phyloP scores from a whole-genome alignment of 345 rosid species.

The Dovyalis caffra region DNA sequence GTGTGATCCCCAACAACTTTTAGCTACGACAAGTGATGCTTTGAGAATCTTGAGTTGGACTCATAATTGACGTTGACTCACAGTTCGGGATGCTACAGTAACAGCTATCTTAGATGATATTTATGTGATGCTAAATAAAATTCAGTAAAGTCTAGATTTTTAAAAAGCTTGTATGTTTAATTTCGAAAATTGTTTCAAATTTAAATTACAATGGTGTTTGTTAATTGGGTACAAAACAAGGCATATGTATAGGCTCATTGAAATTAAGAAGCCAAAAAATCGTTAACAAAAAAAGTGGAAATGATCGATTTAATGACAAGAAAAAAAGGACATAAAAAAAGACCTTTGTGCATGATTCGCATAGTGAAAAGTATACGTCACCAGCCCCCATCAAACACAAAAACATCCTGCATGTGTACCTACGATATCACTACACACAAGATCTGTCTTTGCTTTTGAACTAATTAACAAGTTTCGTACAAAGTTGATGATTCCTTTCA shows the following conservation, averaged over 20 bases:
- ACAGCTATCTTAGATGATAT: neutral
- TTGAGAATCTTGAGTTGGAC: neutral
- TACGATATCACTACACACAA: neutral
- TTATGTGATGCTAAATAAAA: no score
- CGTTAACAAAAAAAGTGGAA: no score
- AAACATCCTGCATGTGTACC: neutral
- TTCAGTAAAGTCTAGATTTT: no score
- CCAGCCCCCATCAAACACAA: neutral
- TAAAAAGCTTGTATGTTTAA: no score
- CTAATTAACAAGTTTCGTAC: neutral
- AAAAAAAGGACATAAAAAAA: no score
- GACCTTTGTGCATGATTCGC: neutral
- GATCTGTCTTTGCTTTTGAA: neutral
- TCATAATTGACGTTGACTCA: neutral
- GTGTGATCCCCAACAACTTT: slow-evolving; percentile 11
- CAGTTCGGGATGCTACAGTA: neutral
- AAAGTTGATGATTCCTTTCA: neutral
- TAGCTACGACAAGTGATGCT: neutral
- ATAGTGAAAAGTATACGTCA: no score
- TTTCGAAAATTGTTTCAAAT: no score
- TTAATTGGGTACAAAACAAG: neutral
- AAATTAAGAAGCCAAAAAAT: neutral
- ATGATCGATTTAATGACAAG: no score
- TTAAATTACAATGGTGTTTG: neutral
- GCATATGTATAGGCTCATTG: neutral